These are phyloP conservation scores for Nicotiana rustica DNA, from an alignment of 305 asterid genomes.

Conservation along the genomic window DNA sequence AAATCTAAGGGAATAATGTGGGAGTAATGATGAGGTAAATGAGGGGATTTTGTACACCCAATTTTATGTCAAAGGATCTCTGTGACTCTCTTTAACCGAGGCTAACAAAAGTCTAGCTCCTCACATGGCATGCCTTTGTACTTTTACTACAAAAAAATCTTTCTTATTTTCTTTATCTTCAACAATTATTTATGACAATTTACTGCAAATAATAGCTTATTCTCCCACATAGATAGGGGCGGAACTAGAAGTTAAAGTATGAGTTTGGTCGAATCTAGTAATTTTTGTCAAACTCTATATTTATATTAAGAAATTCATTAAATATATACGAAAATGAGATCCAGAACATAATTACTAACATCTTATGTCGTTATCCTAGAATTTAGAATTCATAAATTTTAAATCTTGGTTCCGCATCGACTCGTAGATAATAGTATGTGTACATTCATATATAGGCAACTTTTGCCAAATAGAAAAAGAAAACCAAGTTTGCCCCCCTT, in stretches of 20 bases:
- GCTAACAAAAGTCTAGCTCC: slow-evolving; percentile 34
- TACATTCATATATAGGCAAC: no score
- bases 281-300: no score
- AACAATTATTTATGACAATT: background rate
- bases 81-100: slow-evolving; percentile 42
- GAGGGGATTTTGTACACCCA: slow-evolving; percentile 39
- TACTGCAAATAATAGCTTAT: no score
- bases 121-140: slow-evolving; percentile 37
- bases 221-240: background rate
- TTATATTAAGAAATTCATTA: no score
- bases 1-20: background rate
- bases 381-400: no score
- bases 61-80: slow-evolving; percentile 50
- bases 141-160: background rate
- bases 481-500: no score
- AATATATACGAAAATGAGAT: no score
- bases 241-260: background rate
- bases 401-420: no score
- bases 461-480: no score
- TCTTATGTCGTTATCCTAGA: no score
- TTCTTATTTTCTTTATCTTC: background rate
- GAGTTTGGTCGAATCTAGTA: background rate
- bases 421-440: no score
- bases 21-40: slow-evolving; percentile 44
- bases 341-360: no score